Base-by-base conservation (phyloP, 2,329 filamentous ascomycete genomes). In the Fonsecaea monophora region DNA sequence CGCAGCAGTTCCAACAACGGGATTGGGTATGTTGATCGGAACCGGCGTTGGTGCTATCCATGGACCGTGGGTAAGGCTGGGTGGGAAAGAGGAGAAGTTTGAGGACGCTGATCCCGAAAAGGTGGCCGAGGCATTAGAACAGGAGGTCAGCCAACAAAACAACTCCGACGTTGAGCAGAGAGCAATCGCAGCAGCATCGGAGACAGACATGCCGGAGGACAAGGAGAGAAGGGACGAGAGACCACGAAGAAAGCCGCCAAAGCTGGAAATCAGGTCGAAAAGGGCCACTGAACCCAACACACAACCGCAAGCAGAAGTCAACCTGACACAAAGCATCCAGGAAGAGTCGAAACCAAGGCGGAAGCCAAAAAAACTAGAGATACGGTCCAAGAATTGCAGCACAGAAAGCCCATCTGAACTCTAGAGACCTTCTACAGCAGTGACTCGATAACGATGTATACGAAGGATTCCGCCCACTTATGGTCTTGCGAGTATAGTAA, bases 61-160 rank as follows among this genome's bases (percentile, higher is more conserved):
- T 53, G 68, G 68, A 25, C 68, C 68, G 18, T 70, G 60, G 57
- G 56, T 70, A 32, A 70, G 68, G 55, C 38, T 70, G 5, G 68
- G 68, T 45, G 66, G 57, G 18, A 65, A 68, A 48, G 68, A 68
- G 42, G 65, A 66, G 21, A 65, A 65, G 60, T 68, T 68, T 38
- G 68, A 70, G 37, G 68, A 68, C 25, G 68, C 66, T 32, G 62
- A 70, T 55, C 68, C 68, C 15, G 59, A 58, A 12, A 64, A 62
- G 40, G 58, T 67, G 9, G 66, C 62, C 12, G 68, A 68, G 35
- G 66, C 66, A 7, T 18, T 68, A 25, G 66, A 68, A 34, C 42
- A 68, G 56, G 68, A 68, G 48, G 65, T 48, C 2, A 60, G 8
- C n/a, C 38, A 25, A n/a, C 50, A 55, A 32, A 38, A 42, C 18